These are phyloP conservation scores for Acacia pycnantha DNA, from an alignment of 331 rosid genomes.

Conservation along the genomic window DNA sequence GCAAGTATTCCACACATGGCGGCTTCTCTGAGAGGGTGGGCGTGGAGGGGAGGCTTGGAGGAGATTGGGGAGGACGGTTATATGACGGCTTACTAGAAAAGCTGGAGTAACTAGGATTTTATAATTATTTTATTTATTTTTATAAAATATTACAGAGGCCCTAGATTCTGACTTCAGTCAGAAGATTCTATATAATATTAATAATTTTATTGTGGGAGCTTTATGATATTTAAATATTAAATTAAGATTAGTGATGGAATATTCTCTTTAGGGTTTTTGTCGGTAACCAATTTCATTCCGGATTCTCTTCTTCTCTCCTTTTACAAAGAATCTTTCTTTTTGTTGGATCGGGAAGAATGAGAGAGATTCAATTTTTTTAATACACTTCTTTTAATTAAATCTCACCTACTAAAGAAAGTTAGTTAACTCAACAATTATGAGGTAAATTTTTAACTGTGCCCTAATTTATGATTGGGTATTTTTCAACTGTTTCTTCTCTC, in stretches of 20 bases:
- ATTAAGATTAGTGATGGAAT: constrained; percentile 1
- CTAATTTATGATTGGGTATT: too few species aligned
- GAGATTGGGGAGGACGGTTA: not conserved
- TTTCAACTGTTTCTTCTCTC: too few species aligned
- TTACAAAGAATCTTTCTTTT: not conserved
- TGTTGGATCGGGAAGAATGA: not conserved
- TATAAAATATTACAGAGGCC: constrained; percentile 19
- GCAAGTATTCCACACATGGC: constrained; percentile 99
- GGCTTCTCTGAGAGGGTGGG: constrained; percentile 22
- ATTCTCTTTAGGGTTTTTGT: constrained; percentile 2
- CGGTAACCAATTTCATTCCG: not conserved
- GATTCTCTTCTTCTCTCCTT: not conserved
- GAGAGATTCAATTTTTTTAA: not conserved
- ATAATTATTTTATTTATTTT: not conserved
- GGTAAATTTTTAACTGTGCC: too few species aligned
- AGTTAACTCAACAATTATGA: too few species aligned
- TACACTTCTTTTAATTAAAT: too few species aligned
- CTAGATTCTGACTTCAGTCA: constrained; percentile 25
- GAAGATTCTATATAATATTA: constrained; percentile 21
- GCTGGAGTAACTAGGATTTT: not conserved
- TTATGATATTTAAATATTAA: not conserved
- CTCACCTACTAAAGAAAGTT: too few species aligned
- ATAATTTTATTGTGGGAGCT: not conserved
- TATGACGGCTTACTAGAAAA: not conserved
- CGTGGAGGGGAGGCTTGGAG: too few species aligned